Evolutionary conservation across 495 filamentous ascomycete genomes (phyloP), one percentile per base, ranked within the genome.

Genomic region (Penicillium herquei): DNA sequence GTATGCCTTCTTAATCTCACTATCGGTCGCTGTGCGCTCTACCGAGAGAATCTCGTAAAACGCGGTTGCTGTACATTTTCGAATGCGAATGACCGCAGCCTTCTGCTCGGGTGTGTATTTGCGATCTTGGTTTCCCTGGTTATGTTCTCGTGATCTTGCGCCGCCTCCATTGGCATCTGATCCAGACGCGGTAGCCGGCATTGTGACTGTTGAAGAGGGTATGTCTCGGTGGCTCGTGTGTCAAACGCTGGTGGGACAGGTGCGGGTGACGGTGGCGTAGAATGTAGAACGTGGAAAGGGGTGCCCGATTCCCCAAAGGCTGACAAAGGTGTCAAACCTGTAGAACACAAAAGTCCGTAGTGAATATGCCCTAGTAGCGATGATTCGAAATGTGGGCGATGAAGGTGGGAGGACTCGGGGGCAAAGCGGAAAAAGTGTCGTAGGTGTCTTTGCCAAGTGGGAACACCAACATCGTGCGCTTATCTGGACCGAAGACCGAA

Each of bases 1-100:
- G 74, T 98, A 98, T 3, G 94, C 92, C 79, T 98, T 98, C 72
- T 98, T 98, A 66, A 98, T 89, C 65, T 96, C 92, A 54, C 75
- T 73, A 59, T 96, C 92, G 33, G 83, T 81, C 51, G 85, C 87
- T 11, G 87, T 82, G 58, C 81, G 82, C 64, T 92, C 86, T 40
- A 92, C 66, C 7, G 82, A 84, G 39, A 98, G 74, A 60, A 98
- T 97, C 71, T 96, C 94, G 75, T 98, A 98, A 70, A 92, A 98
- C 3, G 88, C 91, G 5, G 90, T 96, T 34, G 90, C 73, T 18
- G 81, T 77, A 70, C 94, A 98, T 76, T 80, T 81, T 54, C 89
- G 84, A 62, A 98, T 92, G 41, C 94, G 81, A 53, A 96, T 72
- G 17, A 98, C 94, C 12, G 92, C 92, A 0, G 86, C 81, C 68